Percentiles rank a stretch among this genome's conserved stretches.
phyloP scores from a whole-genome alignment of 345 rosid genomes.

The Ceriops decandra region DNA sequence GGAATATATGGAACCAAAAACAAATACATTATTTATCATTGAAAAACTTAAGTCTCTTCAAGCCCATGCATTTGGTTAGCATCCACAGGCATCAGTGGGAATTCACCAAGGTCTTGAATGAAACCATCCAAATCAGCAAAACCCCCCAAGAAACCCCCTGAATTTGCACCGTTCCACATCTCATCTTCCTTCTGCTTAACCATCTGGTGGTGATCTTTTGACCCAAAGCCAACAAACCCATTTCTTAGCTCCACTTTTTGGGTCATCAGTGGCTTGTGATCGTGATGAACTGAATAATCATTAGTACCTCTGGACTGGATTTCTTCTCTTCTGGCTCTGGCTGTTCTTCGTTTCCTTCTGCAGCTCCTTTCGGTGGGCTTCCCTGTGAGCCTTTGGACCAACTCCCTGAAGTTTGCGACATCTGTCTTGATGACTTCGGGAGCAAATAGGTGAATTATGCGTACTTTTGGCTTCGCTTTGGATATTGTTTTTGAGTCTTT shows the following conservation, averaged over 20 bases:
- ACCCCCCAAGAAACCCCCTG: conserved; percentile 16
- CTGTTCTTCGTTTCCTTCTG: conserved; percentile 8
- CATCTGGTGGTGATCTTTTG: conserved; percentile 13
- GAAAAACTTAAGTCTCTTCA: conserved; percentile 33
- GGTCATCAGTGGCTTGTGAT: background rate
- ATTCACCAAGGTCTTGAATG: conserved; percentile 60
- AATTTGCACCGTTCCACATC: background rate
- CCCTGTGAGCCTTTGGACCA: conserved; percentile 46
- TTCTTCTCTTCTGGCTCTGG: conserved; percentile 1
- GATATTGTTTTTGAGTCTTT: conserved; percentile 25
- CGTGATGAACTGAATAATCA: background rate
- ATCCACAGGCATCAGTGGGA: conserved; percentile 46
- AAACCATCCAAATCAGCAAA: conserved; percentile 30
- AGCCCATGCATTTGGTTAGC: conserved; percentile 37
- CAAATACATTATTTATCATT: conserved; percentile 4
- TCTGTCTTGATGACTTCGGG: conserved; percentile 51
- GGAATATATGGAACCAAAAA: background rate
- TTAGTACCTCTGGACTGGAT: background rate
- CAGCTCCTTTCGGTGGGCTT: conserved; percentile 19
- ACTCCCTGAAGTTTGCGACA: conserved; percentile 38
- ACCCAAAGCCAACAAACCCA: conserved; percentile 26
- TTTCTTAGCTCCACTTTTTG: conserved; percentile 29
- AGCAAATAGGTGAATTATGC: conserved; percentile 45
- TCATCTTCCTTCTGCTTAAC: conserved; percentile 14
- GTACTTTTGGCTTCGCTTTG: conserved; percentile 35